Evolutionary conservation across 192 early-diverging fungal genomes (phyloP).

Genomic region (Coemansia sp.): DNA sequence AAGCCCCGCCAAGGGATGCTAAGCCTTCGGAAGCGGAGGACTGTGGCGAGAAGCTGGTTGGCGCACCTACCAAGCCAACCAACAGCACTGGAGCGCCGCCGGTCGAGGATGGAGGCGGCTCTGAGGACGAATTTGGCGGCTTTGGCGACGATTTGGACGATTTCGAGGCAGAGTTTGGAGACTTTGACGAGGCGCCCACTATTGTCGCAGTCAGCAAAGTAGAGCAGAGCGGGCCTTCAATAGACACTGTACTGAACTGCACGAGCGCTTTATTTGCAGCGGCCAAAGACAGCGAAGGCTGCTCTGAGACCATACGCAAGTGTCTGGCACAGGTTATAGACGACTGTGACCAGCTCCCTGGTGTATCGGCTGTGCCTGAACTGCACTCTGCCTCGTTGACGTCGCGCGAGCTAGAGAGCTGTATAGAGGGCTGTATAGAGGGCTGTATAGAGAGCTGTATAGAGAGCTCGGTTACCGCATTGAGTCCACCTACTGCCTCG

Average conservation of each 20-base stretch:
- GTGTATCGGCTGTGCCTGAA: background rate
- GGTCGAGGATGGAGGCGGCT: background rate
- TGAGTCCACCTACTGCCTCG: too few relatives aligned
- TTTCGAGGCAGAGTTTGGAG: slow-evolving; percentile 24
- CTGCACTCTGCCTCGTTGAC: background rate
- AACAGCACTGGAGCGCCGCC: background rate
- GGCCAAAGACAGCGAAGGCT: background rate
- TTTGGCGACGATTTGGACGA: slow-evolving; percentile 15
- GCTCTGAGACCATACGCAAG: slow-evolving; percentile 1
- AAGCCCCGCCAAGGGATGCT: too few relatives aligned
- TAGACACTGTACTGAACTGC: slow-evolving; percentile 6
- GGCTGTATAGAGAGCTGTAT: background rate
- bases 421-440: background rate
- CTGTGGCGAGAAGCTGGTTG: background rate
- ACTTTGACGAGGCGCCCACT: slow-evolving; percentile 8
- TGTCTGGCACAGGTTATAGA: slow-evolving; percentile 19
- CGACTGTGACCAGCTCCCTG: background rate
- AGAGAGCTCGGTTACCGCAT: background rate
- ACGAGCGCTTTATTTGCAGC: slow-evolving; percentile 8
- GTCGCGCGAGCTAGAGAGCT: background rate
- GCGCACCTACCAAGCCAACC: background rate
- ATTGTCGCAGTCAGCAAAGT: background rate
- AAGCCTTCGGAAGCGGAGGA: background rate
- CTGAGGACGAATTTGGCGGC: slow-evolving; percentile 16
- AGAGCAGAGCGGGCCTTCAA: background rate